These are phyloP conservation scores for Colletotrichum tropicale DNA, from an alignment of 2,329 filamentous ascomycete genomes.

Conservation along the genomic window DNA sequence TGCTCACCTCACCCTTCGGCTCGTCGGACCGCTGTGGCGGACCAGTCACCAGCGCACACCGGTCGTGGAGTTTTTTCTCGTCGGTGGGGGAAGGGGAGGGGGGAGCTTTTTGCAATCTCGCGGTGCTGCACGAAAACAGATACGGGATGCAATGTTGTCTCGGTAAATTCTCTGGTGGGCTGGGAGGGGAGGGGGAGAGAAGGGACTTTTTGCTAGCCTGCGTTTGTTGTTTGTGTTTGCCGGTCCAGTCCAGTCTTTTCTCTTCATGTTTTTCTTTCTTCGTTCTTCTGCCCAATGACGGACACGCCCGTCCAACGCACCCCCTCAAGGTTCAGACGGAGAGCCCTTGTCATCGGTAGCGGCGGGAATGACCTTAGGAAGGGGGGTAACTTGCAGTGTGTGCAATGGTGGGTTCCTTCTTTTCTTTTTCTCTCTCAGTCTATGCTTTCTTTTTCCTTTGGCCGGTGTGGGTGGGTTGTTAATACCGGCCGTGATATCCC, in stretches of 20 bases:
- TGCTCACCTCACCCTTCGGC: background rate
- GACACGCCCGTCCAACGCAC: background rate
- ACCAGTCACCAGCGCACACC: background rate
- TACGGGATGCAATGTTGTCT: conserved; percentile 1
- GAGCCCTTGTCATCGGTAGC: background rate
- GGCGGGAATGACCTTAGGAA: background rate
- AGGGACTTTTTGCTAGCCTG: background rate
- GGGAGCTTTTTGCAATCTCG: background rate
- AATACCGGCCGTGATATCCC: background rate
- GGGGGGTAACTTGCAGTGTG: background rate
- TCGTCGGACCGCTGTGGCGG: background rate
- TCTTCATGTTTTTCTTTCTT: background rate
- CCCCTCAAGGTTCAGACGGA: background rate
- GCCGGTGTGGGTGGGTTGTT: background rate
- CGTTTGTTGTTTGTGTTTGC: background rate
- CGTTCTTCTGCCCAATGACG: background rate
- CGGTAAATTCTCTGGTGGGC: background rate
- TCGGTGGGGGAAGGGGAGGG: background rate
- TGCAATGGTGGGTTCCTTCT: background rate
- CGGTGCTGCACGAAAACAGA: conserved; percentile 1
- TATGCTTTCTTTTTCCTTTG: background rate
- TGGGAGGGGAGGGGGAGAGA: background rate
- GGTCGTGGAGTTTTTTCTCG: background rate
- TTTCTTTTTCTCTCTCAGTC: background rate
- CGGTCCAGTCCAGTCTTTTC: background rate